Evolutionary conservation across 768 basidiomycete genomes (phyloP).

Genomic region (Neoboletus magnificus): DNA sequence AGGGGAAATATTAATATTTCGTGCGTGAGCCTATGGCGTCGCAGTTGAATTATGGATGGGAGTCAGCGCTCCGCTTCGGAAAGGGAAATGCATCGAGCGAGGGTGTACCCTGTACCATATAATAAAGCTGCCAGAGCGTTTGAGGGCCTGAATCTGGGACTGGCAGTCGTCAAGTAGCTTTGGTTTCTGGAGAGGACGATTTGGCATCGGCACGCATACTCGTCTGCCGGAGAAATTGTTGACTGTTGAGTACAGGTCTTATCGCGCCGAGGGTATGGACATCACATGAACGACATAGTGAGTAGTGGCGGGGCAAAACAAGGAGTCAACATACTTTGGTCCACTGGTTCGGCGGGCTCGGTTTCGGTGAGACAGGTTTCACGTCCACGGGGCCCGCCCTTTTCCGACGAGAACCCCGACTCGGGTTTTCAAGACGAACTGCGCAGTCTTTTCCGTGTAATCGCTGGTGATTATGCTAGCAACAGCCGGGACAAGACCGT

Average conservation of each 20-base stretch:
- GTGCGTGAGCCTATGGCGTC: constrained; percentile 59
- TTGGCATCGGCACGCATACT: no score
- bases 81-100: not conserved
- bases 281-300: constrained; percentile 2
- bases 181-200: no score
- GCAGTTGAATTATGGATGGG: constrained; percentile 39
- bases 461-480: no score
- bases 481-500: no score
- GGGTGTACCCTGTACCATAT: constrained; percentile 62
- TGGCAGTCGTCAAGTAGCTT: constrained; percentile 20
- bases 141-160: constrained; percentile 36
- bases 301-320: not conserved
- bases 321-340: constrained; percentile 7
- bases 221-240: no score
- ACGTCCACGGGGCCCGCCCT: constrained; percentile 15
- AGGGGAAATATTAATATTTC: constrained; percentile 61
- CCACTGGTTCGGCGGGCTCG: constrained; percentile 9
- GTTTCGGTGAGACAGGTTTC: constrained; percentile 11
- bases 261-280: constrained; percentile 11
- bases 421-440: no score
- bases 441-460: no score
- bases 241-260: no score
- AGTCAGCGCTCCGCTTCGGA: constrained; percentile 7
- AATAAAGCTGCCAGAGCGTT: constrained; percentile 58
- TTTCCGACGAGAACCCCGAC: not conserved